Conservation (phyloP, 169 alveolate species). For the Theileria parva region DNA sequence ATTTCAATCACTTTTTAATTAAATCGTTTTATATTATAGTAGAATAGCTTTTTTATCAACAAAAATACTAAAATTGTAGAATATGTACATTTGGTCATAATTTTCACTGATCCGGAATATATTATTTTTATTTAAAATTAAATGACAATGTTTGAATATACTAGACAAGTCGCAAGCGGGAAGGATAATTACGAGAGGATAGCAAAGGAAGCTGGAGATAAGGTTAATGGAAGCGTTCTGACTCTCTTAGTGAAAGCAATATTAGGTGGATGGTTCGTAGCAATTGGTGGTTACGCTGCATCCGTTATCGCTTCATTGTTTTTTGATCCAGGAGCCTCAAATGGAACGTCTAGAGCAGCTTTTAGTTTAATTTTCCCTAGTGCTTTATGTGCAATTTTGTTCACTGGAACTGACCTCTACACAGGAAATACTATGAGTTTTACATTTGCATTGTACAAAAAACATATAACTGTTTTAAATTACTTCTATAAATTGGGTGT, state of each 20-base stretch:
- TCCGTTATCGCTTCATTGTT: slow-evolving; percentile 47
- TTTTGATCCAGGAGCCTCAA: background rate
- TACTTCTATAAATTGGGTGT: slow-evolving; percentile 58
- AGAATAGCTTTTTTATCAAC: background rate
- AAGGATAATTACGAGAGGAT: slow-evolving; percentile 27
- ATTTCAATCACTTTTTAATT: background rate
- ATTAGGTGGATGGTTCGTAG: slow-evolving; percentile 65
- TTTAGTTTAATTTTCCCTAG: slow-evolving; percentile 73
- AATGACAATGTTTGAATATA: slow-evolving; percentile 8
- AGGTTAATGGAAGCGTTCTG: slow-evolving; percentile 26
- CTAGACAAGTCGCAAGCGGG: slow-evolving; percentile 28
- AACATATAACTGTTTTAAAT: slow-evolving; percentile 11
- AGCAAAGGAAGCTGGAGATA: slow-evolving; percentile 10
- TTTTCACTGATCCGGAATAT: no score
- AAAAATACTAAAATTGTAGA: no score
- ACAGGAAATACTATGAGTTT: slow-evolving; percentile 75
- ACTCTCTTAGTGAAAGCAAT: slow-evolving; percentile 34
- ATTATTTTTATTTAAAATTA: no score
- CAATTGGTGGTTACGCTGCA: slow-evolving; percentile 66
- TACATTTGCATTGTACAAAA: slow-evolving; percentile 51
- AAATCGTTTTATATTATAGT: background rate
- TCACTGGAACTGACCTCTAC: slow-evolving; percentile 77
- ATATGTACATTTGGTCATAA: no score
- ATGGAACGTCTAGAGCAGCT: slow-evolving; percentile 48
- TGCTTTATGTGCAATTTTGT: slow-evolving; percentile 71